phyloP scores from a whole-genome alignment of 139 green algal species.

The Mychonastes homosphaera region DNA sequence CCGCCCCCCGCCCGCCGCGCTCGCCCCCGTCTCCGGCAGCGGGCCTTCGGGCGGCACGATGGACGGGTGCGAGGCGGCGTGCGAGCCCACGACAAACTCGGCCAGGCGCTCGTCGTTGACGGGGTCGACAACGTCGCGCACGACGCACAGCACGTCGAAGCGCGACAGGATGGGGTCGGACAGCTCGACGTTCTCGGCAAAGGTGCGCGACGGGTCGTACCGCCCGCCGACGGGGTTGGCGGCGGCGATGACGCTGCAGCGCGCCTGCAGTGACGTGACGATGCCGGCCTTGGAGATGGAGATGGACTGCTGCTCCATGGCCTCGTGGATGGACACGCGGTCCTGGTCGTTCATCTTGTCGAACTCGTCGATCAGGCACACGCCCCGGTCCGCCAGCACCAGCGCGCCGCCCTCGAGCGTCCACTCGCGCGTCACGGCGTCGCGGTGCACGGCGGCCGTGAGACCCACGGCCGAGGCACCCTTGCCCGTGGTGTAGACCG shows the following conservation, averaged over 20 bases:
- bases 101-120: constrained; percentile 82
- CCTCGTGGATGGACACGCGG: constrained; percentile 69
- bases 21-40: no score
- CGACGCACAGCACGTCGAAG: constrained; percentile 94
- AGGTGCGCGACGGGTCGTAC: constrained; percentile 83
- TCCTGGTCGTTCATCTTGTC: constrained; percentile 99
- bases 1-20: constrained; percentile 9
- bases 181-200: constrained; percentile 71
- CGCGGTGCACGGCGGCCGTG: constrained; percentile 89
- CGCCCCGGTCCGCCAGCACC: constrained; percentile 92
- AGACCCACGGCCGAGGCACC: constrained; percentile 92
- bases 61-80: constrained; percentile 66
- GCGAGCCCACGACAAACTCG: constrained; percentile 83
- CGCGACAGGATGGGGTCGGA: constrained; percentile 95
- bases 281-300: constrained; percentile 98
- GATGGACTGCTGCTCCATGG: constrained; percentile 99
- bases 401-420: constrained; percentile 95
- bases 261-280: constrained; percentile 58
- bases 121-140: constrained; percentile 92
- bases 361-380: constrained; percentile 99
- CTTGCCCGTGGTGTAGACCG: constrained; percentile 98
- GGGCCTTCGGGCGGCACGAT: neutral
- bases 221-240: constrained; percentile 92
- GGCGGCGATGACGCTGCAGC: constrained; percentile 90
- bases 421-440: constrained; percentile 91